Conservation (phyloP, 257 asterid species). For the Mentha longifolia region DNA sequence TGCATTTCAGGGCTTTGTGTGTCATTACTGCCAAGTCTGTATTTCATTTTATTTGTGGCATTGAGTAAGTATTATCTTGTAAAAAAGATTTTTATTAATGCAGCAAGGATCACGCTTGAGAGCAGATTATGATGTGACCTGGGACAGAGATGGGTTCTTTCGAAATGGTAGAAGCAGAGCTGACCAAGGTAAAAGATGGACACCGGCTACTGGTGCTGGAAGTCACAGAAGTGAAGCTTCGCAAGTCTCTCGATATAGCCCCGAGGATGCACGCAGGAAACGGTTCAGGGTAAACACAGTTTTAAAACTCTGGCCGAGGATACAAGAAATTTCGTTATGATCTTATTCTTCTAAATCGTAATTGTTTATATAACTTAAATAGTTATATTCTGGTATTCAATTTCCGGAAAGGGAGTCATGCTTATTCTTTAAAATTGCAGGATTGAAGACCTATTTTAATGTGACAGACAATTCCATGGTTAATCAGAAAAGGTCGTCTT, state of each 20-base stretch:
- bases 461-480: slow-evolving; percentile 1
- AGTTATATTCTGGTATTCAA: neutral
- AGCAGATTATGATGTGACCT: slow-evolving; percentile 85
- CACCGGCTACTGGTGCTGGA: slow-evolving; percentile 44
- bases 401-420: neutral
- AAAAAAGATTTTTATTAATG: slow-evolving; percentile 35
- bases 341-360: neutral
- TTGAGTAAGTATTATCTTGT: slow-evolving; percentile 10
- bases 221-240: slow-evolving; percentile 56
- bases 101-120: slow-evolving; percentile 93
- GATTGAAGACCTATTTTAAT: slow-evolving; percentile 38
- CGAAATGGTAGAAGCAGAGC: slow-evolving; percentile 51
- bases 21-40: slow-evolving; percentile 1
- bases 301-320: slow-evolving; percentile 4
- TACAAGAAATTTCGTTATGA: neutral
- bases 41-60: slow-evolving; percentile 9
- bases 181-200: slow-evolving; percentile 72
- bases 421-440: slow-evolving; percentile 33
- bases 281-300: slow-evolving; percentile 67
- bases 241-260: slow-evolving; percentile 48
- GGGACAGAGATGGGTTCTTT: slow-evolving; percentile 83
- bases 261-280: slow-evolving; percentile 66
- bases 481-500: no score
- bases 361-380: neutral
- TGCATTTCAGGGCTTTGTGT: neutral